Base-by-base conservation (phyloP, 805 yeast species). In the Candida takata region DNA sequence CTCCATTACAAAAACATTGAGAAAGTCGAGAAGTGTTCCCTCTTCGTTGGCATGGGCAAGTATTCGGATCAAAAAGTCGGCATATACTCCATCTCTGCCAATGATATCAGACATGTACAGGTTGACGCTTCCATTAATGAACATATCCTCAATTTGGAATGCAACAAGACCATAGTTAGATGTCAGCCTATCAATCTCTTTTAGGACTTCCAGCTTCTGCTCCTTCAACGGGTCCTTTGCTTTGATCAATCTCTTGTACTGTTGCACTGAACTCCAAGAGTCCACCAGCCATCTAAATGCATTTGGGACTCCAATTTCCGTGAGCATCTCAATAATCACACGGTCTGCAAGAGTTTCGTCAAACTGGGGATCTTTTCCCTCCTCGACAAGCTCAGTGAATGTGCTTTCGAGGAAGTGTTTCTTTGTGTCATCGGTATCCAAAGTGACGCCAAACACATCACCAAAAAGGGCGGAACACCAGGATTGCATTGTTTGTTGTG, bases 161-260 rank as follows among this genome's bases (percentile, higher is more conserved):
- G 79, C 58, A 16, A 83, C 77, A 20, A 79, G 61, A 0, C 84
- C 86, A 56, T 78, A 84, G 18, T 82, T 76, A 11, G 77, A 60
- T 12, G 73, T 52, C 28, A 72, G 60, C 28, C 71, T 55, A 31
- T 72, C 66, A 17, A 73, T 59, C 39, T 75, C 76, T 37, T 68
- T 64, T 34, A 77, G 57, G 6, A 75, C 38, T 6, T 48, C 49
- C 3, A 62, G 25, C 41, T 74, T 72, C 12, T 49, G 49, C 2
- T 55, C 54, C 36, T 60, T 62, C 17, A 58, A 38, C 4, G 62
- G 54, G 39, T 69, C 67, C 46, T 67, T 69, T 31, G 60, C 53
- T 39, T 64, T 58, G 24, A 72, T 41, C 11, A 65, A 40, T 43
- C 79, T 63, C 49, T 64, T 77, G 6, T 53, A 43, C 28, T 59